Evolutionary conservation across 1,284 basidiomycete species (phyloP).

Genomic region (Ceratobasidium sp.): DNA sequence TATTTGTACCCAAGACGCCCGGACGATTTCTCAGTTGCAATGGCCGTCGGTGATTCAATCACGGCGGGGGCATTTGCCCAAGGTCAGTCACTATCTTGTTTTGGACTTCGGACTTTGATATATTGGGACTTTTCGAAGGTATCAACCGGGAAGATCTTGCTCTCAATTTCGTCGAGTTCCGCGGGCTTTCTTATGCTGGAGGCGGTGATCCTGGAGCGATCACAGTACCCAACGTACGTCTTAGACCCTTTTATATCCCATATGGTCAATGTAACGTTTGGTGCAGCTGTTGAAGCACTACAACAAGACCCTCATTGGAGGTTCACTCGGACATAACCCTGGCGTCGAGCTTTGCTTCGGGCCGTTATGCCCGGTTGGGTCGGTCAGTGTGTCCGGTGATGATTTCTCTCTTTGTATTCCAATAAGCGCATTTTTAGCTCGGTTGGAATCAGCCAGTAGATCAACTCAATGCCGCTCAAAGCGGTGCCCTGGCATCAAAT

Average conservation of each 20-base stretch:
- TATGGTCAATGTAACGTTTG: background rate
- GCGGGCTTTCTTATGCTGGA: conserved; percentile 56
- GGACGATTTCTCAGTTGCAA: conserved; percentile 56
- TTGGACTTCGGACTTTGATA: background rate
- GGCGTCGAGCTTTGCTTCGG: conserved; percentile 48
- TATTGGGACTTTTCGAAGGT: background rate
- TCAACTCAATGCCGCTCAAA: conserved; percentile 48
- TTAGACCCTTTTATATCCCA: background rate
- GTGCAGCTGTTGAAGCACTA: conserved; percentile 48
- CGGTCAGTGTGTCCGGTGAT: conserved; percentile 7
- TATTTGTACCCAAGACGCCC: conserved; percentile 51
- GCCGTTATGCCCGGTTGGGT: conserved; percentile 40
- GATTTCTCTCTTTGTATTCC: background rate
- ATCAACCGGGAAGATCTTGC: conserved; percentile 39
- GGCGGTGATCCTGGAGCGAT: conserved; percentile 54
- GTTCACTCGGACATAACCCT: conserved; percentile 45
- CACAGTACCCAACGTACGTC: conserved; percentile 53
- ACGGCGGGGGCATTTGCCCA: conserved; percentile 56
- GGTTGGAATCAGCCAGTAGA: conserved; percentile 49
- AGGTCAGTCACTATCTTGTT: conserved; percentile 13
- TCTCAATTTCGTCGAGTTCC: conserved; percentile 53
- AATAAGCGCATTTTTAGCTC: background rate
- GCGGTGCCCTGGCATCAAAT: conserved; percentile 48
- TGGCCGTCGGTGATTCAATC: conserved; percentile 58
- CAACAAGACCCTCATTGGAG: conserved; percentile 43